A percentile compares a stretch with the other conserved stretches of the same genome.
phyloP scores from a whole-genome alignment of 2,329 filamentous ascomycete species.

The Alternaria burnsii region DNA sequence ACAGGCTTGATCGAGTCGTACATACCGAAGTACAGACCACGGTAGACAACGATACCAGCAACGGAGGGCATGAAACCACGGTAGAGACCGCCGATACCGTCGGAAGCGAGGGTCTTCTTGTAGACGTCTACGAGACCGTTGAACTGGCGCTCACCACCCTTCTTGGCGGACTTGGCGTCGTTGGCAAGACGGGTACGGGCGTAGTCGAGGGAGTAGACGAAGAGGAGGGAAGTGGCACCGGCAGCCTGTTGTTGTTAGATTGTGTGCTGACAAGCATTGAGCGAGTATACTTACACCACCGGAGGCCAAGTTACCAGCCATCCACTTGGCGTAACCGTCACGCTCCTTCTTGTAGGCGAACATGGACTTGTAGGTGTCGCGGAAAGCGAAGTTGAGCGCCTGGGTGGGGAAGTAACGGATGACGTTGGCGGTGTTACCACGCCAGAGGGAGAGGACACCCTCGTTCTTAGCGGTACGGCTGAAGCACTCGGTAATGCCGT shows the following conservation, averaged over 20 bases:
- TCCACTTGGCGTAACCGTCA: conserved; percentile 99
- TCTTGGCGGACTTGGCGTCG: conserved; percentile 99
- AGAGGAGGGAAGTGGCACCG: conserved; percentile 99
- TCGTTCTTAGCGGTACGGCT: conserved; percentile 86
- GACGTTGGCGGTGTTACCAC: conserved; percentile 99
- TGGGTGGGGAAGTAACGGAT: conserved; percentile 99
- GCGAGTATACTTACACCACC: conserved; percentile 81
- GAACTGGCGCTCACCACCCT: conserved; percentile 98
- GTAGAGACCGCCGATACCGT: conserved; percentile 99
- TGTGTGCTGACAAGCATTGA: background rate
- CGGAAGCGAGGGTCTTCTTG: conserved; percentile 98
- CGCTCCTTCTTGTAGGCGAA: conserved; percentile 99
- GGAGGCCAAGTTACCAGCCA: conserved; percentile 99
- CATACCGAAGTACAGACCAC: conserved; percentile 99
- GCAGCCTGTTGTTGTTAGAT: conserved; percentile 69
- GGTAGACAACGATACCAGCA: conserved; percentile 99
- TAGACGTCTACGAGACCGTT: conserved; percentile 99
- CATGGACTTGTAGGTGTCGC: conserved; percentile 99
- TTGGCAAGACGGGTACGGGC: conserved; percentile 99
- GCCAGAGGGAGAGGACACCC: conserved; percentile 95
- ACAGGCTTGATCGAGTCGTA: conserved; percentile 99
- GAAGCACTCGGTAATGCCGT: conserved; percentile 96
- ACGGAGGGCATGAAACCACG: conserved; percentile 99
- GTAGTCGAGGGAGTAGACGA: conserved; percentile 99
- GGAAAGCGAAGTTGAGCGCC: conserved; percentile 99